Conservation (phyloP, 192 early-diverging fungal species). For the Linnemannia elongata region DNA sequence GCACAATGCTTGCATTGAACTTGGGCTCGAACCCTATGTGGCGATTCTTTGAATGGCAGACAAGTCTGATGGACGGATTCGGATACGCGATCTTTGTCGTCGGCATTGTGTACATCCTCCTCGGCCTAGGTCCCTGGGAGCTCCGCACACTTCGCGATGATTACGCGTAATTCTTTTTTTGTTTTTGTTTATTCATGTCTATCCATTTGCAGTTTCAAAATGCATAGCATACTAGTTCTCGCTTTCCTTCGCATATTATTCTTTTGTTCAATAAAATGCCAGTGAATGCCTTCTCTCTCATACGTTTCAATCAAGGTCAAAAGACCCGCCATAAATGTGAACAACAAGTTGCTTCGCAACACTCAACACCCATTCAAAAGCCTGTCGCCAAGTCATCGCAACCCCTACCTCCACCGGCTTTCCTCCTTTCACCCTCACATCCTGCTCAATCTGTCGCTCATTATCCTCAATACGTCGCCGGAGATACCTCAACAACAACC, state of each 20-base stretch:
- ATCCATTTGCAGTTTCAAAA: too few relatives aligned
- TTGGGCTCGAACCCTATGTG: background rate
- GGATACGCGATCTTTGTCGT: background rate
- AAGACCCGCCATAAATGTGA: slow-evolving; percentile 32
- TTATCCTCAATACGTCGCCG: slow-evolving; percentile 33
- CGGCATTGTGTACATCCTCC: background rate
- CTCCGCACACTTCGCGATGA: background rate
- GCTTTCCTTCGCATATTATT: too few relatives aligned
- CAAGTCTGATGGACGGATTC: background rate
- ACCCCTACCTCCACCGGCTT: background rate
- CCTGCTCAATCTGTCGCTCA: background rate
- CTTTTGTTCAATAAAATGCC: too few relatives aligned
- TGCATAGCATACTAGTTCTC: too few relatives aligned
- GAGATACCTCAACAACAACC: slow-evolving; percentile 30
- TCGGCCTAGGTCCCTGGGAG: background rate
- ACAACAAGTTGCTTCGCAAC: background rate
- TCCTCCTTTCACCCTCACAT: background rate
- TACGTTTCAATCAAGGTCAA: slow-evolving; percentile 22
- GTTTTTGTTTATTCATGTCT: too few relatives aligned
- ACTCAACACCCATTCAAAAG: background rate
- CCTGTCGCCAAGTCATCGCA: slow-evolving; percentile 31
- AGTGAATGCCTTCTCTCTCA: too few relatives aligned
- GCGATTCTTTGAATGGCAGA: background rate
- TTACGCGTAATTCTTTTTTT: background rate
- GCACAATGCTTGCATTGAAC: background rate